Conservation (phyloP, 2,329 filamentous ascomycete species). For the Talaromyces sp. region DNA sequence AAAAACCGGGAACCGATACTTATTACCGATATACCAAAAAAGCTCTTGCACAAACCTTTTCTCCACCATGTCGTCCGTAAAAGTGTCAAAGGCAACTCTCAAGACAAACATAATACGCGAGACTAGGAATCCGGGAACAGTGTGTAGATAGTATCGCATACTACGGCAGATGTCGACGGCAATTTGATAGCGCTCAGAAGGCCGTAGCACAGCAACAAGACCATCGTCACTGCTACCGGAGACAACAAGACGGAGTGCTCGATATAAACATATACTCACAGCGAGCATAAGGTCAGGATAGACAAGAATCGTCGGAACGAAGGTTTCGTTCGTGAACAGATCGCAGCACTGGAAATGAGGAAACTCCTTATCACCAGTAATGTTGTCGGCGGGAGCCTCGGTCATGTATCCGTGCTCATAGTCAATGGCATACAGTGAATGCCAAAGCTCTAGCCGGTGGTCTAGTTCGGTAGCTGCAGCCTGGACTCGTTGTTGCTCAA, state of each 20-base stretch:
- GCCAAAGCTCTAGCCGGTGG: conserved; percentile 19
- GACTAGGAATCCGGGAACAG: conserved; percentile 22
- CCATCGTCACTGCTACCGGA: conserved; percentile 18
- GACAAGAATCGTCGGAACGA: conserved; percentile 15
- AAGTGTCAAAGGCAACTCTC: conserved; percentile 23
- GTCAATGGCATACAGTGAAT: conserved; percentile 14
- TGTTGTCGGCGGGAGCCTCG: conserved; percentile 13
- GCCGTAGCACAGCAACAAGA: conserved; percentile 17
- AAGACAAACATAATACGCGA: conserved; percentile 27
- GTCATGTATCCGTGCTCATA: conserved; percentile 15
- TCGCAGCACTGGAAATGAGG: conserved; percentile 21
- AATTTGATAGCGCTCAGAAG: conserved; percentile 22
- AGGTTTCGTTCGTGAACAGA: conserved; percentile 16
- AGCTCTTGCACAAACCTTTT: conserved; percentile 21
- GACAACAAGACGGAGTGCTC: conserved; percentile 22
- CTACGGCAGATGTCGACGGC: conserved; percentile 28
- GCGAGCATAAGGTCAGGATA: conserved; percentile 24
- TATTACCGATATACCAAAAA: conserved; percentile 20
- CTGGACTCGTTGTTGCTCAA: conserved; percentile 16
- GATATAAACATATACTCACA: conserved; percentile 21
- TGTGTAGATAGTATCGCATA: conserved; percentile 24
- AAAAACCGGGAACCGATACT: conserved; percentile 20
- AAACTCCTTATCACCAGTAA: conserved; percentile 11
- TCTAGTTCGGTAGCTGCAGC: conserved; percentile 18
- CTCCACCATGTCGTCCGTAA: conserved; percentile 23